Conservation (phyloP, 2,329 filamentous ascomycete genomes). For the Trichophaea hybrida region DNA sequence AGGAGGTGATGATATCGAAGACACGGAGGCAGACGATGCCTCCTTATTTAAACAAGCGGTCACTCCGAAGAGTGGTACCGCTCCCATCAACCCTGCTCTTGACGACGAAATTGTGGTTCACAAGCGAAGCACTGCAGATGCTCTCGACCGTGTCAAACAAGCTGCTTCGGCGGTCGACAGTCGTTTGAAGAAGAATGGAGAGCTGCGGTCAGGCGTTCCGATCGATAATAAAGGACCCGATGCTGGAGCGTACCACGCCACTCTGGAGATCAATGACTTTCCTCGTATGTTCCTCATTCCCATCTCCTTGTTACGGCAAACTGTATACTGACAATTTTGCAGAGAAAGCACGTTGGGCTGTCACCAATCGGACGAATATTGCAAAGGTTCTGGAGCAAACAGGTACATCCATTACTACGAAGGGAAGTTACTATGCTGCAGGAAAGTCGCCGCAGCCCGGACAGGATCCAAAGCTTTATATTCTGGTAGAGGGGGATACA, state of each 20-base stretch:
- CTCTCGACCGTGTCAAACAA: constrained; percentile 70
- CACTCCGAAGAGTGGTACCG: constrained; percentile 29
- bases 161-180: constrained; percentile 84
- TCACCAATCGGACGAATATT: constrained; percentile 96
- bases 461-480: constrained; percentile 87
- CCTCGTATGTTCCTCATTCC: constrained; percentile 48
- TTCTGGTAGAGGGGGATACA: constrained; percentile 92
- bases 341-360: constrained; percentile 92
- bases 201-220: constrained; percentile 79
- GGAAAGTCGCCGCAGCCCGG: constrained; percentile 66
- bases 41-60: constrained; percentile 23
- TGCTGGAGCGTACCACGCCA: constrained; percentile 90
- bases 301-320: neutral
- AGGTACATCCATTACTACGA: constrained; percentile 91
- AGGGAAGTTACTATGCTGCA: constrained; percentile 73
- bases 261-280: constrained; percentile 97
- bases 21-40: constrained; percentile 26
- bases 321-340: constrained; percentile 23
- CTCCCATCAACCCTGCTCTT: constrained; percentile 37
- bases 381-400: constrained; percentile 94
- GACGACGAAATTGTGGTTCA: constrained; percentile 60
- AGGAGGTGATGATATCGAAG: constrained; percentile 51
- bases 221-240: constrained; percentile 98
- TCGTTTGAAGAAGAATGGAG: constrained; percentile 74
- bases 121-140: constrained; percentile 41